A percentile compares a stretch with the other conserved stretches of the same genome.
phyloP scores from a whole-genome alignment of 768 basidiomycete species.

The Suillus ampliporus region DNA sequence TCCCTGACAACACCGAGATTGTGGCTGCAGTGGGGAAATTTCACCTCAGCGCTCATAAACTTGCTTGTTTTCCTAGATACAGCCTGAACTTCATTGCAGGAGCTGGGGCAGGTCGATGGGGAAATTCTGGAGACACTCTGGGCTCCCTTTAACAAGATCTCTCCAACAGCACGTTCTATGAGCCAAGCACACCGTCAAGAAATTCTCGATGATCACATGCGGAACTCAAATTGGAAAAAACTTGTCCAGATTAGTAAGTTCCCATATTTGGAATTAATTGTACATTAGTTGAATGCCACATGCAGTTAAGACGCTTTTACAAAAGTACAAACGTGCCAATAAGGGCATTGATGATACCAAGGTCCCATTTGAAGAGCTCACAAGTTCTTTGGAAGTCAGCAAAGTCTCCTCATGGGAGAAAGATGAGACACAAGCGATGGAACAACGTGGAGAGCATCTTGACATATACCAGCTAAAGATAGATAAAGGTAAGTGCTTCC shows the following conservation, averaged over 20 bases:
- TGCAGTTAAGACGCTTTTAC: too few relatives aligned
- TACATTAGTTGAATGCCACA: too few relatives aligned
- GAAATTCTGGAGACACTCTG: constrained; percentile 41
- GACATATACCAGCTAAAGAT: constrained; percentile 10
- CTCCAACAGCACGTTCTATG: too few relatives aligned
- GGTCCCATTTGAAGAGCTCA: constrained; percentile 5
- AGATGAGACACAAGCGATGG: not conserved
- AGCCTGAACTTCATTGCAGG: too few relatives aligned
- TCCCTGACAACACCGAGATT: constrained; percentile 21
- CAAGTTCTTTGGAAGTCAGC: not conserved
- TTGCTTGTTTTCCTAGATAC: too few relatives aligned
- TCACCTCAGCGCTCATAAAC: constrained; percentile 39
- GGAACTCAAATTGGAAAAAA: too few relatives aligned
- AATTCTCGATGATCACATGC: too few relatives aligned
- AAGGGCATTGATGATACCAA: constrained; percentile 8
- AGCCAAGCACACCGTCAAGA: too few relatives aligned
- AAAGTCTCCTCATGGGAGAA: constrained; percentile 1
- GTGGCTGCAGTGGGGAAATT: constrained; percentile 21
- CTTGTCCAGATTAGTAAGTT: too few relatives aligned
- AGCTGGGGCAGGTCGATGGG: constrained; percentile 29
- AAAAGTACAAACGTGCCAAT: too few relatives aligned
- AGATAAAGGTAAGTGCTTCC: constrained; percentile 4
- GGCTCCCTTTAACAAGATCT: too few relatives aligned
- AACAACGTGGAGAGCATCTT: constrained; percentile 4
- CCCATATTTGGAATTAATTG: too few relatives aligned